Evolutionary conservation across 352 stramenopile species (phyloP), one percentile per base, ranked within the genome.

Genomic region (Elongisporangium anandrum): DNA sequence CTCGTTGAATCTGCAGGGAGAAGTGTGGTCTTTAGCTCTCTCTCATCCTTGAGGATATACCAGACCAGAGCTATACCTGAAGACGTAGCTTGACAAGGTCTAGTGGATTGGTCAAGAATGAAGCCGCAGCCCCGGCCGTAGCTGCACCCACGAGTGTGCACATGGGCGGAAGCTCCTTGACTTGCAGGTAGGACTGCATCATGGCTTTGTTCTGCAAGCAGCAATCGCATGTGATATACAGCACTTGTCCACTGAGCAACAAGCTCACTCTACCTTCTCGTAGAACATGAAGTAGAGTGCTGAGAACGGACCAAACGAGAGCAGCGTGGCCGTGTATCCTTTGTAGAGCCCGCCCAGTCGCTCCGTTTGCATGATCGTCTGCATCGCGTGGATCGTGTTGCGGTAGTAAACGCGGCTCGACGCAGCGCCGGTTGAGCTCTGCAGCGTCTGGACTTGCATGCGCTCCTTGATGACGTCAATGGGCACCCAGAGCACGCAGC

Each of bases 391-490:
- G 41, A 79, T 68, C 45, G 87, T 98, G 39, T 90, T 94, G 60
- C 85, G 88, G 63, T 99, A 99, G 60, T 96, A 94, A 29, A 83
- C 55, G 51, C 72, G 71, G 23, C 49, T 47, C 1, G 12, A 48
- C 0, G 38, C 20, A 7, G 34, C 50, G 0, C 59, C 59, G 9
- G n/a, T n/a, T 2, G 26, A 48, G 6, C 50, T 38, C 3, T 60
- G 21, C n/a, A 71, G 60, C 15, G 59, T 61, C 66, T 98, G 95
- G 23, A 99, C 92, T 85, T 99, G 97, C 79, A 99, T 90, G 58
- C 97, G 86, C 74, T 99, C 97, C 67, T 99, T 99, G 34, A 99
- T 87, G 38, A 99, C 97, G 66, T 99, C 97, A 26, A 99, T 96
- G n/a, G 97, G 97, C n/a, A 99, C 96, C 79, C 96, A 99, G 19